phyloP scores from a whole-genome alignment of 441 rosid genomes.

The Eutrema salsugineum region DNA sequence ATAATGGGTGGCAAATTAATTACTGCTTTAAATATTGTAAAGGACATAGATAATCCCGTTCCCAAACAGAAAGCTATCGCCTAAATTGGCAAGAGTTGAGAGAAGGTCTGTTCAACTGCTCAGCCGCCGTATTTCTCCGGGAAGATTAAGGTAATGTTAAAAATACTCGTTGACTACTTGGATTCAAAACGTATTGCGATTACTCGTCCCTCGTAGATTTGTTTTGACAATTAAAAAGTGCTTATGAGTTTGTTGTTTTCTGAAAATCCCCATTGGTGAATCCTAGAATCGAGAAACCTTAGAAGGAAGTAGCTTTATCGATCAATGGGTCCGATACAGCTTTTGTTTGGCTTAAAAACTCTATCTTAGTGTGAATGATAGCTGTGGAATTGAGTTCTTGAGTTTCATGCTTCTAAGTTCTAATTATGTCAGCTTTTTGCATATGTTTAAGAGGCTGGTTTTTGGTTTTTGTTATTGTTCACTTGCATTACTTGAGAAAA shows the following conservation, averaged over 20 bases:
- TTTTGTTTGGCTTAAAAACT: not conserved
- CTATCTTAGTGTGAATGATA: not conserved
- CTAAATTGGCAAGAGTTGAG: not conserved
- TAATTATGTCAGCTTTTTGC: not conserved
- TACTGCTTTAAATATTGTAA: not conserved
- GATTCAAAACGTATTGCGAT: not conserved
- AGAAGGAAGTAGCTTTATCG: conserved; percentile 7
- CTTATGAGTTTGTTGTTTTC: not conserved
- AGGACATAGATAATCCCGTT: not conserved
- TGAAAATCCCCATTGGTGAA: not conserved
- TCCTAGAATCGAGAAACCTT: not conserved
- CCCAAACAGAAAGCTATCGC: conserved; percentile 10
- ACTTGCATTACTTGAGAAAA: not conserved
- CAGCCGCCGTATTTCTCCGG: conserved; percentile 17
- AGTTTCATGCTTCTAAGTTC: not conserved
- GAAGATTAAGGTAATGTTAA: conserved; percentile 9
- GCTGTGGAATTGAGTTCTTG: not conserved
- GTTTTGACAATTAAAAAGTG: not conserved
- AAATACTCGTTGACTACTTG: not conserved
- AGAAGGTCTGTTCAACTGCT: conserved; percentile 2
- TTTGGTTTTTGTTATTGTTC: not conserved
- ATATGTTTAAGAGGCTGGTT: not conserved
- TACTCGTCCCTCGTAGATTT: not conserved
- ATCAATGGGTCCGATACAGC: not conserved
- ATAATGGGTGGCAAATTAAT: not conserved